Conservation (phyloP, 768 basidiomycete genomes). For the Suillus paluster region DNA sequence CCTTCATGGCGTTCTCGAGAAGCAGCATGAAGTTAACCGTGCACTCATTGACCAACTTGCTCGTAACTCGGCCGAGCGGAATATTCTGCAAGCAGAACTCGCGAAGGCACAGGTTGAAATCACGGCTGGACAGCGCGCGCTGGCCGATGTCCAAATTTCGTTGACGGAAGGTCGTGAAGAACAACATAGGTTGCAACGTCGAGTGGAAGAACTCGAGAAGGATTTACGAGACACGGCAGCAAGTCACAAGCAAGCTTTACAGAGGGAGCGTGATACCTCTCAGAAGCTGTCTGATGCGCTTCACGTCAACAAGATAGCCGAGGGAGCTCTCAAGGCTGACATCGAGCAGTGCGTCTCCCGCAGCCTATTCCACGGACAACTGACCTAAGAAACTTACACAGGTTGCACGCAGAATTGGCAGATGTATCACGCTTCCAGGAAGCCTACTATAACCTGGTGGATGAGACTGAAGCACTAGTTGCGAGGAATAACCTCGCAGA, state of each 20-base stretch:
- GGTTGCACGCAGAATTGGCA: constrained; percentile 54
- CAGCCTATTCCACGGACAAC: constrained; percentile 37
- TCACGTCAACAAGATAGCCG: constrained; percentile 62
- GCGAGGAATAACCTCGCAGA: constrained; percentile 79
- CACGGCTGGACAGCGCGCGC: constrained; percentile 20
- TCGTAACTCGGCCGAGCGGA: constrained; percentile 43
- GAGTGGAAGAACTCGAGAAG: constrained; percentile 29
- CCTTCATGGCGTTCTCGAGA: constrained; percentile 14
- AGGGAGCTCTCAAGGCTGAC: constrained; percentile 70
- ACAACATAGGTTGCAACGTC: constrained; percentile 32
- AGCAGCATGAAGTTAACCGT: constrained; percentile 23
- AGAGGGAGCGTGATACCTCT: constrained; percentile 50
- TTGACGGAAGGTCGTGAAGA: constrained; percentile 18
- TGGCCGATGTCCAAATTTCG: constrained; percentile 27
- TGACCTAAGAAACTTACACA: constrained; percentile 17
- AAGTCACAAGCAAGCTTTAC: constrained; percentile 40
- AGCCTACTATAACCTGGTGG: constrained; percentile 66
- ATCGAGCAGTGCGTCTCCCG: constrained; percentile 60
- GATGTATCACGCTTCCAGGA: constrained; percentile 70
- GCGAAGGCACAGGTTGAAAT: constrained; percentile 46
- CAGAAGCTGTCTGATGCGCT: constrained; percentile 54
- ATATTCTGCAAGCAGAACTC: constrained; percentile 47
- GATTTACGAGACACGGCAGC: constrained; percentile 36
- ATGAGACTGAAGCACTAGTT: constrained; percentile 66
- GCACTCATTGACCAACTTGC: constrained; percentile 41